Evolutionary conservation across 495 filamentous ascomycete genomes (phyloP).

Genomic region (Trypethelium eluteriae): DNA sequence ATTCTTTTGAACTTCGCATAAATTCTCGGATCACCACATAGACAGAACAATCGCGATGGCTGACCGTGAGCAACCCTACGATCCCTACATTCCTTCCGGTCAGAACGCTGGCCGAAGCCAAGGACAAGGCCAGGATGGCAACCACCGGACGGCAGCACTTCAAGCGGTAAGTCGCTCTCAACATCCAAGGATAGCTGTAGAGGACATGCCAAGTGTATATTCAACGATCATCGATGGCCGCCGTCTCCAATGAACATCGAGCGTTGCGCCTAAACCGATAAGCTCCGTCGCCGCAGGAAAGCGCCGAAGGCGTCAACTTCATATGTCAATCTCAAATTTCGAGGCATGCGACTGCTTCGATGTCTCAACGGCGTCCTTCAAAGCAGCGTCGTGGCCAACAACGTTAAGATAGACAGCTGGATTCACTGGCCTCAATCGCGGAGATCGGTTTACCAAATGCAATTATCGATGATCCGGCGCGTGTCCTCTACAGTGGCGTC

Average conservation of each 20-base stretch:
- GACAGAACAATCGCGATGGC: conserved; percentile 48
- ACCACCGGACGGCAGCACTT: conserved; percentile 61
- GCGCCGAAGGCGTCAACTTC: neutral
- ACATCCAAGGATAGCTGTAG: neutral
- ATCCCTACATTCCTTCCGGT: conserved; percentile 80
- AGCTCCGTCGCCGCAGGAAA: too few species aligned
- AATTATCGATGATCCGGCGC: neutral
- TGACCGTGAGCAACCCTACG: conserved; percentile 71
- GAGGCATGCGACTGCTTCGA: neutral
- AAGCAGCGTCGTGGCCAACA: too few species aligned
- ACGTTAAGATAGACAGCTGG: neutral
- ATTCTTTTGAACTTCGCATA: neutral
- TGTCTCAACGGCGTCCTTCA: neutral
- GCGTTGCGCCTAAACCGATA: neutral
- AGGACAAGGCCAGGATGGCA: conserved; percentile 47
- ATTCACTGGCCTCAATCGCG: neutral
- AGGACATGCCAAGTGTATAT: neutral
- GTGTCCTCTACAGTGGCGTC: neutral
- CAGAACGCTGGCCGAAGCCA: conserved; percentile 44
- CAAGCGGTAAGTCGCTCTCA: conserved; percentile 62
- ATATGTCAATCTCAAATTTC: neutral
- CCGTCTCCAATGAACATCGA: neutral
- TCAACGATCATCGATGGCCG: neutral
- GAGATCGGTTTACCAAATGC: neutral
- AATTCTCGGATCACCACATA: neutral